Conservation (phyloP, 2,329 filamentous ascomycete genomes). For the Xylariaceae sp. region DNA sequence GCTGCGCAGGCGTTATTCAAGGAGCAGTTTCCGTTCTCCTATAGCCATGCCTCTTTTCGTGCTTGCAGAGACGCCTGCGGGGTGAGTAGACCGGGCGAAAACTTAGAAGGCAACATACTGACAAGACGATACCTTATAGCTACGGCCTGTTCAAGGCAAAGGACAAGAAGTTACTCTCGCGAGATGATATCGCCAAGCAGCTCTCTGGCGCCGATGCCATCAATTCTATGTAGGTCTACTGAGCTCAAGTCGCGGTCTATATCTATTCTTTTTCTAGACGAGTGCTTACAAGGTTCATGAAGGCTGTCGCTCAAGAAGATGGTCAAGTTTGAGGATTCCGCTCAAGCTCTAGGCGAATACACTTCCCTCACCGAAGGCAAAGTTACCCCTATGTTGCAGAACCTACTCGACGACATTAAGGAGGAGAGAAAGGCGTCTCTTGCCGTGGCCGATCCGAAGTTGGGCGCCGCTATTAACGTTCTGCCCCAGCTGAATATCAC, state of each 20-base stretch:
- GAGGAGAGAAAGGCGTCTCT: constrained; percentile 97
- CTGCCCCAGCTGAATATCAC: constrained; percentile 85
- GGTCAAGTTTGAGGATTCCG: constrained; percentile 93
- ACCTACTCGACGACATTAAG: constrained; percentile 86
- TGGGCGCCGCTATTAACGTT: constrained; percentile 90
- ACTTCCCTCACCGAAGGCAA: constrained; percentile 89
- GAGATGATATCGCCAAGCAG: constrained; percentile 76
- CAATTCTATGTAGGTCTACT: constrained; percentile 73
- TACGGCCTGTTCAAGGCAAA: constrained; percentile 98
- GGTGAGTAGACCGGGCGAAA: constrained; percentile 50
- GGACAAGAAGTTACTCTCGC: constrained; percentile 96
- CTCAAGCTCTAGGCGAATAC: constrained; percentile 87
- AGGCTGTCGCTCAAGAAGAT: constrained; percentile 97
- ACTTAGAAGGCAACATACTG: constrained; percentile 20
- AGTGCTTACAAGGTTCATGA: constrained; percentile 8
- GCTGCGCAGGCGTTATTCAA: constrained; percentile 31
- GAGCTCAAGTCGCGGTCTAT: constrained; percentile 2
- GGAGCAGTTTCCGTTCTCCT: constrained; percentile 17
- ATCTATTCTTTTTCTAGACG: neutral
- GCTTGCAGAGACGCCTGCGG: constrained; percentile 88
- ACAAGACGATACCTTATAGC: constrained; percentile 51
- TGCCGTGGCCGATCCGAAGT: constrained; percentile 90
- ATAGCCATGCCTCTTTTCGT: constrained; percentile 84
- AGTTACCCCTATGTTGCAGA: constrained; percentile 83
- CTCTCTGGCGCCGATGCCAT: constrained; percentile 81